A percentile compares a stretch with the other conserved stretches of the same genome.
These are phyloP conservation scores for Fraxinus angustifolia DNA, from an alignment of 305 asterid genomes.

Conservation along the genomic window DNA sequence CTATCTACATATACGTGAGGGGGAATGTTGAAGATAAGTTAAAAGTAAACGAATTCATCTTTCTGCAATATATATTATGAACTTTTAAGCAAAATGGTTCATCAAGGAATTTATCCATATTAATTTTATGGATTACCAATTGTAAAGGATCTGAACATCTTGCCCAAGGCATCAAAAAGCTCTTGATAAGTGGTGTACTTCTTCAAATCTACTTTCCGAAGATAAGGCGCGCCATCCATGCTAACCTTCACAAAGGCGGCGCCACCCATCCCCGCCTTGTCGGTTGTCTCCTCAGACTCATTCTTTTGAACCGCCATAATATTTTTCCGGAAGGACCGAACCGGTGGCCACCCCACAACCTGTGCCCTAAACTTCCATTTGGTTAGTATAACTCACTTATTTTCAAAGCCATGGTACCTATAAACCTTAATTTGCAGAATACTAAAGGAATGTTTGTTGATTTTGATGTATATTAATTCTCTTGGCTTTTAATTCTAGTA, in stretches of 20 bases:
- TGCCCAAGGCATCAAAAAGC: slow-evolving; percentile 57
- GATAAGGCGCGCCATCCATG: slow-evolving; percentile 89
- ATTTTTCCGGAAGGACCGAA: slow-evolving; percentile 65
- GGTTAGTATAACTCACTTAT: not conserved
- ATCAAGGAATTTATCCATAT: not conserved
- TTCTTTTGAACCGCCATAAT: slow-evolving; percentile 45
- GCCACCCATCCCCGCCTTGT: slow-evolving; percentile 28
- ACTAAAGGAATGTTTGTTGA: not conserved
- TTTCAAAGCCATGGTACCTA: not conserved
- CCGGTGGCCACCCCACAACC: slow-evolving; percentile 99
- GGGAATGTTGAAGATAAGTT: not conserved
- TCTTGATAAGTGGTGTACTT: slow-evolving; percentile 59
- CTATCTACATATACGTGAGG: not conserved
- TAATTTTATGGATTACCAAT: slow-evolving; percentile 27
- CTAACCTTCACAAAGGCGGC: slow-evolving; percentile 66
- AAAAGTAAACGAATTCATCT: not conserved
- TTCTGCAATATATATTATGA: not conserved
- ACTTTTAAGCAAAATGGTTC: not conserved
- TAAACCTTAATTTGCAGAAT: not conserved
- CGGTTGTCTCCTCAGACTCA: slow-evolving; percentile 30
- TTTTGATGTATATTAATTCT: not conserved
- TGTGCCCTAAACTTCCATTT: slow-evolving; percentile 54
- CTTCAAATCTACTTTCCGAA: slow-evolving; percentile 68
- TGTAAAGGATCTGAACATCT: slow-evolving; percentile 68
- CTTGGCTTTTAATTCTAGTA: not conserved